A percentile compares a stretch with the other conserved stretches of the same genome.
These are phyloP conservation scores for Yarrowia phangngaensis DNA, from an alignment of 805 yeast species.

Conservation along the genomic window DNA sequence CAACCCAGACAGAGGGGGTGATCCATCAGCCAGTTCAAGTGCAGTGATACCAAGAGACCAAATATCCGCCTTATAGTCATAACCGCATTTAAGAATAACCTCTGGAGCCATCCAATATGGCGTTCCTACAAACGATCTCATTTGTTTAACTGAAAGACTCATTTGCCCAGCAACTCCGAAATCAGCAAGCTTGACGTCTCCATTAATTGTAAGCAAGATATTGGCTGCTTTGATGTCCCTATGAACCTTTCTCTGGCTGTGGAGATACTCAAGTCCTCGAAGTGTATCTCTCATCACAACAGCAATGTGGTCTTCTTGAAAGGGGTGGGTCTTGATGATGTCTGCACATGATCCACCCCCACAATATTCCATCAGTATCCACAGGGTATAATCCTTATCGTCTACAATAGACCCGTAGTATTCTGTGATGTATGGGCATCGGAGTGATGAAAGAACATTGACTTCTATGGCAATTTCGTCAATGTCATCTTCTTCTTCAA, in stretches of 20 bases:
- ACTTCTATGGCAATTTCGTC: constrained; percentile 71
- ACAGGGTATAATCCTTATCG: constrained; percentile 70
- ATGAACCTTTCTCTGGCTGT: constrained; percentile 70
- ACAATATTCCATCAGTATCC: constrained; percentile 93
- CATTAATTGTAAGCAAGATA: constrained; percentile 64
- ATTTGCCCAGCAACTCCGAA: constrained; percentile 91
- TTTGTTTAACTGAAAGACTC: constrained; percentile 49
- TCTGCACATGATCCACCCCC: constrained; percentile 92
- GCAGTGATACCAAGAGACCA: constrained; percentile 96
- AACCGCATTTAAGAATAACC: constrained; percentile 80
- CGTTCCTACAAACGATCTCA: constrained; percentile 85
- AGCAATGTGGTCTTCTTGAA: constrained; percentile 59
- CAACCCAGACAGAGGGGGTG: constrained; percentile 69
- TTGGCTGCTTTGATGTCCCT: constrained; percentile 91
- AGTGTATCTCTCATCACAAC: constrained; percentile 61
- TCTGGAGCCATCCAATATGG: constrained; percentile 99
- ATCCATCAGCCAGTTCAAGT: constrained; percentile 76
- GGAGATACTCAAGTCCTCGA: constrained; percentile 72
- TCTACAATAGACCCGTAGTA: constrained; percentile 60
- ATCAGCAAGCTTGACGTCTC: constrained; percentile 78
- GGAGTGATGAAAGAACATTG: constrained; percentile 61
- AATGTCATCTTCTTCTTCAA: constrained; percentile 73
- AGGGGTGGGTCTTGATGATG: constrained; percentile 50
- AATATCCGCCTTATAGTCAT: constrained; percentile 83
- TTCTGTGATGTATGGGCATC: constrained; percentile 63